Conservation (phyloP, 257 asterid genomes). For the Rubia yunnanensis region DNA sequence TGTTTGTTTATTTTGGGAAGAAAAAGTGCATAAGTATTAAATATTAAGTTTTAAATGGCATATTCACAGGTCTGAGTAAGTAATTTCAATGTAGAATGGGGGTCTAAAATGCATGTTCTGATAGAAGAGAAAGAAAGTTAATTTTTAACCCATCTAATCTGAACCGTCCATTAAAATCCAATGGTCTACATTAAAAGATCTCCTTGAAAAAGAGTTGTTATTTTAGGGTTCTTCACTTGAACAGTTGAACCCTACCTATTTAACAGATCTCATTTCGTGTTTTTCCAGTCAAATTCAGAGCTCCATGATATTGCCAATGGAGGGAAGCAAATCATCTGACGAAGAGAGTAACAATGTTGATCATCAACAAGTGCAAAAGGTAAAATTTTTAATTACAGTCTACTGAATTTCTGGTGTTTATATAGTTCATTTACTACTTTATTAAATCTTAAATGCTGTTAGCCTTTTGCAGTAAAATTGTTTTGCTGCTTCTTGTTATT, state of each 20-base stretch:
- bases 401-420: background rate
- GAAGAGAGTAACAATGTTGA: background rate
- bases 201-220: background rate
- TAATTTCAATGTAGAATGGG: too few species aligned
- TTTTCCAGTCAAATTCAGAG: background rate
- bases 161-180: background rate
- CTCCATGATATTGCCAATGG: background rate
- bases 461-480: background rate
- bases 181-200: background rate
- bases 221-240: background rate
- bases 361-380: background rate
- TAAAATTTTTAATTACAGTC: background rate
- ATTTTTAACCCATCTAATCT: too few species aligned
- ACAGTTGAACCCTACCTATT: background rate
- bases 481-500: background rate
- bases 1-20: conserved; percentile 2
- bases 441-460: background rate
- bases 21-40: too few species aligned
- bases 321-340: background rate
- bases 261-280: too few species aligned
- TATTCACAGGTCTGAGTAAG: background rate
- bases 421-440: background rate
- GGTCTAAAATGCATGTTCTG: background rate
- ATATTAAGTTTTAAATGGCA: background rate
- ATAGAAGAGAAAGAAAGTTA: background rate